Evolutionary conservation across 305 asterid genomes (phyloP).

Genomic region (Coffea humblotiana): DNA sequence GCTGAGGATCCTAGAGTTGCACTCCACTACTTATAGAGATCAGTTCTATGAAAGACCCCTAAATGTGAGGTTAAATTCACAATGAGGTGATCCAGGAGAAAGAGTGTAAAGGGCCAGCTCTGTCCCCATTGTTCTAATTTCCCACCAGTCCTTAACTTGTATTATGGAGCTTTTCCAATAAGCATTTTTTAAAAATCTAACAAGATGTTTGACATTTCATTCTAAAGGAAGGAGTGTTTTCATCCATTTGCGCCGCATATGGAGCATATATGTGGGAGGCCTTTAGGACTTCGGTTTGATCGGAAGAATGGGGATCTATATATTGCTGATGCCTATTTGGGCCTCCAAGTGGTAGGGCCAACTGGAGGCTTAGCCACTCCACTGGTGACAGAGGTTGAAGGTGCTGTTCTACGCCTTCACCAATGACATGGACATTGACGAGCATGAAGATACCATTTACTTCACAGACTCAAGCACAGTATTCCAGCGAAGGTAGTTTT

Average conservation of each 20-base stretch:
- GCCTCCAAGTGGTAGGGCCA: slow-evolving; percentile 68
- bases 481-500: slow-evolving; percentile 53
- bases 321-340: slow-evolving; percentile 75
- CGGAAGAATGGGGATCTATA: slow-evolving; percentile 59
- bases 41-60: too few species aligned
- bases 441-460: slow-evolving; percentile 50
- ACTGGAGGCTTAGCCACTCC: slow-evolving; percentile 58
- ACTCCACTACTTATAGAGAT: background rate
- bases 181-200: too few species aligned
- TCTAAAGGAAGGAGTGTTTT: slow-evolving; percentile 50
- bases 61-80: too few species aligned
- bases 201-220: background rate
- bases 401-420: slow-evolving; percentile 55
- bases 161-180: too few species aligned
- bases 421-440: slow-evolving; percentile 74
- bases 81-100: too few species aligned
- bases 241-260: slow-evolving; percentile 55
- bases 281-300: slow-evolving; percentile 66
- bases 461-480: slow-evolving; percentile 65
- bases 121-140: too few species aligned
- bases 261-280: slow-evolving; percentile 80
- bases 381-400: slow-evolving; percentile 56
- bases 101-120: too few species aligned
- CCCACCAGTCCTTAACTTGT: too few species aligned
- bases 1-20: background rate